These are phyloP conservation scores for Hypoxylon sp. DNA, from an alignment of 2,329 filamentous ascomycete genomes.

Conservation along the genomic window DNA sequence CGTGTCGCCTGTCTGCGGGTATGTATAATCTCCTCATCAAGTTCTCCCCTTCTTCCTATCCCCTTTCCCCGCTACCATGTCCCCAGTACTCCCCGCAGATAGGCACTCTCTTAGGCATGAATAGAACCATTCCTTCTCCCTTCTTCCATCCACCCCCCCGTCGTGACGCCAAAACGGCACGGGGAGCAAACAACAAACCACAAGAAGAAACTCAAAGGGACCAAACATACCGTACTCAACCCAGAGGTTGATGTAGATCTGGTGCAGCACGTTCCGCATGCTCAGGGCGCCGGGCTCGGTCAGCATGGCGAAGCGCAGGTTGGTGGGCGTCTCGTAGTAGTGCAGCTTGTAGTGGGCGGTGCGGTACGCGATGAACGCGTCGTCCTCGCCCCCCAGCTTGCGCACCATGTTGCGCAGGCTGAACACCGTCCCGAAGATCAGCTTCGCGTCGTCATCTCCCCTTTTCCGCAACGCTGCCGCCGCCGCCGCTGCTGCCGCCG, in stretches of 20 bases:
- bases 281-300: slow-evolving; percentile 91
- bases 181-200: neutral
- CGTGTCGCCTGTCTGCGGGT: slow-evolving; percentile 1
- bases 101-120: neutral
- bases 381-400: slow-evolving; percentile 93
- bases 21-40: neutral
- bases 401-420: slow-evolving; percentile 96
- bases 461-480: slow-evolving; percentile 60
- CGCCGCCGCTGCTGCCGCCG: slow-evolving; percentile 58
- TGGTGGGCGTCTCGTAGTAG: slow-evolving; percentile 98
- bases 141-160: neutral
- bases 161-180: neutral
- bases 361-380: slow-evolving; percentile 94
- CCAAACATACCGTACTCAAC: slow-evolving; percentile 85
- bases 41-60: neutral
- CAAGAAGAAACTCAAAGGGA: neutral
- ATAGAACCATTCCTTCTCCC: neutral
- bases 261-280: slow-evolving; percentile 94
- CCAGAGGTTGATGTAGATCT: slow-evolving; percentile 98
- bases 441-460: slow-evolving; percentile 87
- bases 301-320: slow-evolving; percentile 95
- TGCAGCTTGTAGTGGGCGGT: slow-evolving; percentile 98
- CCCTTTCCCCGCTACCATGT: neutral
- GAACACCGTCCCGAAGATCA: slow-evolving; percentile 97
- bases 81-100: neutral